Base-by-base conservation (phyloP, 2,329 filamentous ascomycete species). In the Metarhizium humberi region DNA sequence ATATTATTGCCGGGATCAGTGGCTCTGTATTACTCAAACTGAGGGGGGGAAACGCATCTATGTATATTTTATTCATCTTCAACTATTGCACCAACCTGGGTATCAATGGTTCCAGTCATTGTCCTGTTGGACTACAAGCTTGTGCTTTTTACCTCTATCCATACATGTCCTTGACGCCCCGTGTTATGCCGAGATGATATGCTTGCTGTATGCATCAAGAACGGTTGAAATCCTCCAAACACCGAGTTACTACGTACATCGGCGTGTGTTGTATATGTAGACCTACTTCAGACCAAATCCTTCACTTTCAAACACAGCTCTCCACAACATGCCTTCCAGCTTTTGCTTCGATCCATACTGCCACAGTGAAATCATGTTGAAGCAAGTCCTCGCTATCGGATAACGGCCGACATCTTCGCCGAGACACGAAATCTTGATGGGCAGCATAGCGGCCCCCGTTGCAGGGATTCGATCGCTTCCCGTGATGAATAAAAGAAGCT, bases 381-480 rank as follows among this genome's bases (percentile, higher is more conserved):
- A 96, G 69, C 92, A 96, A 7, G 92, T 96, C 64, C 91, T 81
- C 18, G 92, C 92, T 20, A 90, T 87, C 1, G 92, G 92, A 66
- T 87, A 95, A 59, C 91, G 78, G 42, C 81, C 78, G 57, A 78
- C 77, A 63, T 95, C 88, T 46, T 88, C 81, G 0, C 90, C 90
- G 0, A 92, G 77, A 65, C 87, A 92, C 14, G 82, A 79, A 53
- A 96, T 75, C 60, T 86, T 85, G 59, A 96, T 88, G 7, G 85
- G 79, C 53, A 96, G 75, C 60, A 86, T 90, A 7, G 89, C 85
- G 3, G 90, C 85, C 1, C 92, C 92, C 74, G 90, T 91, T 5
- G 92, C 91, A 0, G 92, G 92, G 55, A 96, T 92, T 25, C 92
- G 83, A 68, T 96, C 92, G 61, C 88, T 94, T 11, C 91, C 90